Percentiles rank a stretch among this genome's conserved stretches.
Conservation (phyloP, 2,329 filamentous ascomycete species). For the Paraphoma chrysanthemicola region DNA sequence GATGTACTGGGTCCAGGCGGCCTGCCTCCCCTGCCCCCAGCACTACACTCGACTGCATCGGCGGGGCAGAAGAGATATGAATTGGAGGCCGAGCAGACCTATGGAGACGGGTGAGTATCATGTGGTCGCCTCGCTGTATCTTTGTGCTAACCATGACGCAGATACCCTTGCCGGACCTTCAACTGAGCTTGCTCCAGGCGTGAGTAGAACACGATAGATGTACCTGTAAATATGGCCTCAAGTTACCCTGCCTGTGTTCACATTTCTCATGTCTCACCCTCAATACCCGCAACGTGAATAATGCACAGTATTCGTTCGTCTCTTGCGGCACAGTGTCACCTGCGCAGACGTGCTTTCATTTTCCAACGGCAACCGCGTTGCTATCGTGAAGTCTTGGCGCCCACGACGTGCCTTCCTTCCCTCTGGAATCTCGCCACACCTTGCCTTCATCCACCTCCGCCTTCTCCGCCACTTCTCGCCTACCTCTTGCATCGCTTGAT, state of each 20-base stretch:
- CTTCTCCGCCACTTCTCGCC: slow-evolving; percentile 1
- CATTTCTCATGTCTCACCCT: neutral
- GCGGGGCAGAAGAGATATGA: slow-evolving; percentile 74
- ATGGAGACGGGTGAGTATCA: slow-evolving; percentile 54
- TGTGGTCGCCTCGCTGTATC: too few species aligned
- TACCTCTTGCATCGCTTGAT: neutral
- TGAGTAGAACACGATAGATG: slow-evolving; percentile 20
- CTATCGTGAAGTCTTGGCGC: slow-evolving; percentile 22
- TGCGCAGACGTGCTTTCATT: neutral
- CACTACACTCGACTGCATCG: slow-evolving; percentile 62
- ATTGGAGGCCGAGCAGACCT: slow-evolving; percentile 71
- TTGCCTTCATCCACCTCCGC: neutral
- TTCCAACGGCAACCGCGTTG: slow-evolving; percentile 8
- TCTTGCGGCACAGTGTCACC: too few species aligned
- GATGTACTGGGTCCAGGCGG: slow-evolving; percentile 76
- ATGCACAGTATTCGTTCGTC: too few species aligned
- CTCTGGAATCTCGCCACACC: neutral
- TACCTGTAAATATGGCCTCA: slow-evolving; percentile 37
- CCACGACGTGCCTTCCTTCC: slow-evolving; percentile 19
- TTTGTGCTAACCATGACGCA: slow-evolving; percentile 19
- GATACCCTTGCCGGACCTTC: slow-evolving; percentile 57
- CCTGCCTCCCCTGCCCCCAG: slow-evolving; percentile 84
- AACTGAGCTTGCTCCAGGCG: neutral
- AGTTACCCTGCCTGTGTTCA: slow-evolving; percentile 17
- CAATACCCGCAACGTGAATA: too few species aligned